These are phyloP conservation scores for Suhomyces anneliseae DNA, from an alignment of 1,139 yeast species.

Conservation along the genomic window DNA sequence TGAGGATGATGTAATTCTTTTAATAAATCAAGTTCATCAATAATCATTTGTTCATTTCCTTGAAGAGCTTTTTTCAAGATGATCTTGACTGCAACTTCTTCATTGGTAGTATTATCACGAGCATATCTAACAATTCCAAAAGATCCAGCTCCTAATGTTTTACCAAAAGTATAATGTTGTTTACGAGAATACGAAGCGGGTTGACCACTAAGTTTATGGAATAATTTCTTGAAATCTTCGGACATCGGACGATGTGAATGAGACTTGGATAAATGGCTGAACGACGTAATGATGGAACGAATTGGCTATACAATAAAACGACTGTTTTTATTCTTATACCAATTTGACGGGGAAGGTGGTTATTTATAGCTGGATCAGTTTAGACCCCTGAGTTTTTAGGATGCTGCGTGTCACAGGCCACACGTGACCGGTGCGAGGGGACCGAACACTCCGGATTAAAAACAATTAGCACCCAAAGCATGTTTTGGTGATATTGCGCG, in stretches of 20 bases:
- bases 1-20: conserved; percentile 71
- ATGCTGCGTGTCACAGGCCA: too few species aligned
- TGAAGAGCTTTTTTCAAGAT: conserved; percentile 77
- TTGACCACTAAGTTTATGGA: conserved; percentile 66
- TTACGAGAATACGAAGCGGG: conserved; percentile 70
- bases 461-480: too few species aligned
- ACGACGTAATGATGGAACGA: not conserved
- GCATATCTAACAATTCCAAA: conserved; percentile 89
- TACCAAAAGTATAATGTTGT: conserved; percentile 66
- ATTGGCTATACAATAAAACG: not conserved
- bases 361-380: not conserved
- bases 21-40: conserved; percentile 73
- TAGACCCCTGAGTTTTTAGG: not conserved
- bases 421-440: too few species aligned
- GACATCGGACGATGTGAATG: conserved; percentile 3
- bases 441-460: too few species aligned
- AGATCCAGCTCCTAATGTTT: conserved; percentile 86
- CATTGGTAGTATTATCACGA: conserved; percentile 53
- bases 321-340: not conserved
- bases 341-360: not conserved
- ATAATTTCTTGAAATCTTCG: conserved; percentile 29
- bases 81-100: conserved; percentile 84
- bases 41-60: conserved; percentile 69
- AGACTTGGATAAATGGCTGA: not conserved
- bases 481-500: too few species aligned